Percentiles rank a stretch among this genome's conserved stretches.
Evolutionary conservation across 2,329 filamentous ascomycete genomes (phyloP).

Genomic region (Coleophoma eucalyptorum): DNA sequence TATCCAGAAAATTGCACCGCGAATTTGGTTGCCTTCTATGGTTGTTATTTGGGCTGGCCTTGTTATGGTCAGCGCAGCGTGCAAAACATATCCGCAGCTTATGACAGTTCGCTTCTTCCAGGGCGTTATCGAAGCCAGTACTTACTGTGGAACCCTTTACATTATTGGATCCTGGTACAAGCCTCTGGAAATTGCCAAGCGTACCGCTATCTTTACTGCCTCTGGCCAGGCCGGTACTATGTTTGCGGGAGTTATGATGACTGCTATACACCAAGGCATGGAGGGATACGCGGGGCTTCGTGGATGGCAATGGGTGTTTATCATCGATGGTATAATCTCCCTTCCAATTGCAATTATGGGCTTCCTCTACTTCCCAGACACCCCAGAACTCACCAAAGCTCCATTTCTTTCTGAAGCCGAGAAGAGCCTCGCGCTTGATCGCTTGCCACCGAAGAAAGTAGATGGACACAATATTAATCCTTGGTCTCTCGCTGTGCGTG

Average conservation of each 20-base stretch:
- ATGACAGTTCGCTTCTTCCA: slow-evolving; percentile 52
- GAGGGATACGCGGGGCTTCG: slow-evolving; percentile 35
- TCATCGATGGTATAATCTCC: slow-evolving; percentile 47
- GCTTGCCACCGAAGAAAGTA: slow-evolving; percentile 29
- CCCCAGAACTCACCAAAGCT: slow-evolving; percentile 31
- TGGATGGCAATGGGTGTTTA: slow-evolving; percentile 45
- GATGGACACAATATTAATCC: slow-evolving; percentile 32
- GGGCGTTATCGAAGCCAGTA: slow-evolving; percentile 48
- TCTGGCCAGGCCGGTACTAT: slow-evolving; percentile 53
- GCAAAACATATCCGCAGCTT: slow-evolving; percentile 54
- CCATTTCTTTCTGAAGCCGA: slow-evolving; percentile 32
- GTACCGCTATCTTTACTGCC: slow-evolving; percentile 53
- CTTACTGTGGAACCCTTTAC: slow-evolving; percentile 51
- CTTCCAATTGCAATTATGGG: slow-evolving; percentile 49
- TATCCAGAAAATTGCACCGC: slow-evolving; percentile 36
- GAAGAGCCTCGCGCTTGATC: slow-evolving; percentile 32
- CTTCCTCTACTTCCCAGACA: slow-evolving; percentile 36
- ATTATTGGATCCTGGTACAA: slow-evolving; percentile 57
- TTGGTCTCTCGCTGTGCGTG: slow-evolving; percentile 42
- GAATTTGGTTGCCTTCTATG: slow-evolving; percentile 51
- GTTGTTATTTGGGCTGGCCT: slow-evolving; percentile 58
- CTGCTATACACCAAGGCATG: slow-evolving; percentile 13
- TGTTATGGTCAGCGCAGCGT: slow-evolving; percentile 55
- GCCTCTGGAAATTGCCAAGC: slow-evolving; percentile 51
- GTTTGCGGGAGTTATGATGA: slow-evolving; percentile 56